These are phyloP conservation scores for Monosporascus sp. DNA, from an alignment of 2,329 filamentous ascomycete genomes.

Conservation along the genomic window DNA sequence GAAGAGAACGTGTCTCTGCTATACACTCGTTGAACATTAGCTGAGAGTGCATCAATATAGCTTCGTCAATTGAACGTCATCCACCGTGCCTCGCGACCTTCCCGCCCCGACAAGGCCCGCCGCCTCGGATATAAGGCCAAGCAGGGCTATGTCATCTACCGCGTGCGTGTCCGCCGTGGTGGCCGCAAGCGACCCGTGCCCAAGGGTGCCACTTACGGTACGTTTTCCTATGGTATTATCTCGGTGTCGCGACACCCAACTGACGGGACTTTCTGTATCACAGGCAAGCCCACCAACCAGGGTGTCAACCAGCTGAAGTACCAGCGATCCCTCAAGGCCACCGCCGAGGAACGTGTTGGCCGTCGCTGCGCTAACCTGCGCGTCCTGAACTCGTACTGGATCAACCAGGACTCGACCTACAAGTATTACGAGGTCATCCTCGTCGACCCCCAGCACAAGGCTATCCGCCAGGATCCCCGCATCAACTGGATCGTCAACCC, in stretches of 20 bases:
- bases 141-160: conserved; percentile 99
- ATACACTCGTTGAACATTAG: conserved; percentile 99
- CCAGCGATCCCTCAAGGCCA: conserved; percentile 96
- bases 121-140: conserved; percentile 99
- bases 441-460: conserved; percentile 99
- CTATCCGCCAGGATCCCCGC: conserved; percentile 95
- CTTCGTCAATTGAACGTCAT: conserved; percentile 99
- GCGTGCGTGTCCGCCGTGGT: conserved; percentile 95
- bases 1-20: conserved; percentile 56
- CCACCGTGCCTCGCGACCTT: conserved; percentile 96
- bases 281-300: conserved; percentile 99
- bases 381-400: conserved; percentile 99
- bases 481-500: conserved; percentile 99
- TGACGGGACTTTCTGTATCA: conserved; percentile 16
- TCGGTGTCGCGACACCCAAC: background rate
- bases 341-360: conserved; percentile 99
- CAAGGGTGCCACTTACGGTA: conserved; percentile 99
- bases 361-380: conserved; percentile 98
- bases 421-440: conserved; percentile 99
- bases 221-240: conserved; percentile 29
- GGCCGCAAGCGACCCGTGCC: conserved; percentile 94
- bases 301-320: conserved; percentile 99
- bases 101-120: conserved; percentile 99
- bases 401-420: conserved; percentile 99
- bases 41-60: conserved; percentile 99